Evolutionary conservation across 2,329 filamentous ascomycete genomes (phyloP).

Genomic region (Trichophyton simii): DNA sequence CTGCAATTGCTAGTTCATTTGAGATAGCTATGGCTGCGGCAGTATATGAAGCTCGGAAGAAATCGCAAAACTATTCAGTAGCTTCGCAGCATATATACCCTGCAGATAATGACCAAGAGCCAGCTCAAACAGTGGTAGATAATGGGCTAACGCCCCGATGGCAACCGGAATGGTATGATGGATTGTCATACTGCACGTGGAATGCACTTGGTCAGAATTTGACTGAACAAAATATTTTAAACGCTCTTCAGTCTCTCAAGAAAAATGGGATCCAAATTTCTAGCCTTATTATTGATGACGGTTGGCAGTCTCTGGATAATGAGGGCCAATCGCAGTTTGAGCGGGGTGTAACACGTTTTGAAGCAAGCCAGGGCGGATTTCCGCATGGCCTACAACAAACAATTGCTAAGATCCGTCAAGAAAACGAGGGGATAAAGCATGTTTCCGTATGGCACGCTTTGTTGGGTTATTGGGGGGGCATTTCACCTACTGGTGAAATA

Average conservation of each 20-base stretch:
- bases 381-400: constrained; percentile 65
- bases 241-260: constrained; percentile 59
- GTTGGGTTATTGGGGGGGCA: constrained; percentile 78
- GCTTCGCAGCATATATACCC: constrained; percentile 5
- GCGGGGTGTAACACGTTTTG: constrained; percentile 64
- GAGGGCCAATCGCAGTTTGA: constrained; percentile 41
- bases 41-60: constrained; percentile 72
- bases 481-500: constrained; percentile 61
- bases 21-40: constrained; percentile 66
- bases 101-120: background rate
- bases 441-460: constrained; percentile 93
- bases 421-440: constrained; percentile 61
- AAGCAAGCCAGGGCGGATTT: constrained; percentile 69
- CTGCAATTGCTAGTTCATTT: constrained; percentile 58
- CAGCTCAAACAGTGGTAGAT: constrained; percentile 22
- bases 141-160: constrained; percentile 47
- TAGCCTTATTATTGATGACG: constrained; percentile 90
- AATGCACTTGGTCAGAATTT: constrained; percentile 77
- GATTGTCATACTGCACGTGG: constrained; percentile 92
- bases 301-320: constrained; percentile 71
- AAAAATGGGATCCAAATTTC: constrained; percentile 62
- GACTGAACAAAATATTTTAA: constrained; percentile 65
- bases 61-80: constrained; percentile 34
- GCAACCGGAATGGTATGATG: constrained; percentile 84
- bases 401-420: constrained; percentile 54